These are phyloP conservation scores for Crucihimalaya himalaica DNA, from an alignment of 345 rosid genomes.

Conservation along the genomic window DNA sequence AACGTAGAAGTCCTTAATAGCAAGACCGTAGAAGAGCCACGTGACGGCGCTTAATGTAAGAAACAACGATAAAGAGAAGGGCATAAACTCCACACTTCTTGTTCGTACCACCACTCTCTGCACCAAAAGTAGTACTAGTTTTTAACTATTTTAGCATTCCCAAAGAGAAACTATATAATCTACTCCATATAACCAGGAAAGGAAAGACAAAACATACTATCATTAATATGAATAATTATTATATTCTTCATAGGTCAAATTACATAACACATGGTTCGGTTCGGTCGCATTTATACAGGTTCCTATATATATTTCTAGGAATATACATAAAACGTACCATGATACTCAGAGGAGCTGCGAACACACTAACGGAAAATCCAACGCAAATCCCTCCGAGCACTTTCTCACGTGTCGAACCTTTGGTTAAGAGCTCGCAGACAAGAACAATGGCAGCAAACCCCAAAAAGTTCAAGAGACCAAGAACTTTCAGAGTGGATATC, in stretches of 20 bases:
- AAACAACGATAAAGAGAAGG: conserved; percentile 55
- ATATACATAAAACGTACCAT: conserved; percentile 40
- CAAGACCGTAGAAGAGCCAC: conserved; percentile 63
- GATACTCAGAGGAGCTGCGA: conserved; percentile 57
- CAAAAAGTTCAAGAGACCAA: conserved; percentile 47
- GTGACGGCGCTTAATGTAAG: conserved; percentile 58
- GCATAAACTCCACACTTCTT: conserved; percentile 75
- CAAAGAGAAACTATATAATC: not conserved
- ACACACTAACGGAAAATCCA: conserved; percentile 47
- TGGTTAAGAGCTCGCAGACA: conserved; percentile 43
- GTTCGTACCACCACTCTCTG: conserved; percentile 51
- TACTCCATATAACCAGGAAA: conserved; percentile 13
- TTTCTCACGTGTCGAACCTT: conserved; percentile 40
- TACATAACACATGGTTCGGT: not conserved
- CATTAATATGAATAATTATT: not conserved
- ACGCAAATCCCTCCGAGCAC: conserved; percentile 55
- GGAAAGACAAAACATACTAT: not conserved
- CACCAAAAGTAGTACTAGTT: not conserved
- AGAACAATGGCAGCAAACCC: conserved; percentile 46
- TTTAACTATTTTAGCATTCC: conserved; percentile 2
- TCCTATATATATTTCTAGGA: not conserved
- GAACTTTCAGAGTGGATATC: conserved; percentile 48
- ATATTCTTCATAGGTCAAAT: conserved; percentile 5
- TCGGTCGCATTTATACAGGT: not conserved
- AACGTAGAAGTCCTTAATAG: conserved; percentile 52